phyloP scores from a whole-genome alignment of 768 basidiomycete species.

The Rhodocollybia butyracea region DNA sequence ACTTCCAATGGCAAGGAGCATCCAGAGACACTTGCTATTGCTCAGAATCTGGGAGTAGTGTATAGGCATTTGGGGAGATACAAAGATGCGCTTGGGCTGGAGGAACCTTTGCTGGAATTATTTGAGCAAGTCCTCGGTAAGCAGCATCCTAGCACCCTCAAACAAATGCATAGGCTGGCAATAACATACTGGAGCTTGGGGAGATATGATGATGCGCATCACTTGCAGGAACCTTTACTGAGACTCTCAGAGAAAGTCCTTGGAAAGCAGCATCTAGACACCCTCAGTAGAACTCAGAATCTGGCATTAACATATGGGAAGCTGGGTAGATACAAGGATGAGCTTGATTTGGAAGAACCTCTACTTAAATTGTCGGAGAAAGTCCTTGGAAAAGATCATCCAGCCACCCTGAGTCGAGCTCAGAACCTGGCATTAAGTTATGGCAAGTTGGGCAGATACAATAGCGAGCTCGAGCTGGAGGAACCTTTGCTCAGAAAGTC shows the following conservation, averaged over 20 bases:
- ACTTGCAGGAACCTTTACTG: not conserved
- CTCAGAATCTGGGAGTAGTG: too few relatives aligned
- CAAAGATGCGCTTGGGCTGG: not conserved
- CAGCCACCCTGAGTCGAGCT: not conserved
- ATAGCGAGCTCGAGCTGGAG: not conserved
- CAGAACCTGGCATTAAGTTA: not conserved
- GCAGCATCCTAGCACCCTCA: slow-evolving; percentile 3
- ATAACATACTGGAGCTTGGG: not conserved
- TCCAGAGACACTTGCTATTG: not conserved
- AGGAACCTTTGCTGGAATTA: not conserved
- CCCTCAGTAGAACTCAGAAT: not conserved
- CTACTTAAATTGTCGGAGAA: not conserved
- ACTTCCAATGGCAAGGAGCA: not conserved
- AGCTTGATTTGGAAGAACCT: not conserved
- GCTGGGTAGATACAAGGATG: not conserved
- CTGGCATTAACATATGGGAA: not conserved
- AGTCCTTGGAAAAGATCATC: not conserved
- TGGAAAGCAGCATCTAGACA: not conserved
- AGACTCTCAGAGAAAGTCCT: not conserved
- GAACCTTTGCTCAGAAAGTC: not conserved
- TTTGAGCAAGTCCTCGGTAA: not conserved
- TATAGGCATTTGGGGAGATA: not conserved
- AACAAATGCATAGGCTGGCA: not conserved
- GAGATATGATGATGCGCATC: not conserved
- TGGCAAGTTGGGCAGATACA: not conserved